Conservation (phyloP, 2,329 filamentous ascomycete genomes). For the Cytospora mali region DNA sequence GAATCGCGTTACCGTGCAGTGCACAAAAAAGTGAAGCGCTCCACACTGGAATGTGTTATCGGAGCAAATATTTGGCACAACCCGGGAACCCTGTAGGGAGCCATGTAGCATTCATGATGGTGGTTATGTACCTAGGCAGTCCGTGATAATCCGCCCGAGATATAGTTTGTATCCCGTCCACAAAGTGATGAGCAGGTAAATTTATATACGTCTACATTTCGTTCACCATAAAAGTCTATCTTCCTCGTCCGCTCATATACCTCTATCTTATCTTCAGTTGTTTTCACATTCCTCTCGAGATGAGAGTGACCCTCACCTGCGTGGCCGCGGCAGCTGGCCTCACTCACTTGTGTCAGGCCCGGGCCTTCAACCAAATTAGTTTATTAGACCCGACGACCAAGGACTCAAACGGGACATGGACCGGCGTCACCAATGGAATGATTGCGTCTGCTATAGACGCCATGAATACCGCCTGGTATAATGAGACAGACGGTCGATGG, state of each 20-base stretch:
- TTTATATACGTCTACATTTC: background rate
- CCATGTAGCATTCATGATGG: background rate
- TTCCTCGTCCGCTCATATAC: background rate
- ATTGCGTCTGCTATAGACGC: conserved; percentile 36
- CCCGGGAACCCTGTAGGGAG: background rate
- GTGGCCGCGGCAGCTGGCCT: conserved; percentile 5
- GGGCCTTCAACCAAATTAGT: background rate
- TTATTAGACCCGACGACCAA: background rate
- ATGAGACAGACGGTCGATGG: conserved; percentile 39
- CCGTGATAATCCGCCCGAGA: background rate
- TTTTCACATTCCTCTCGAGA: background rate
- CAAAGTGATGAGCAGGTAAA: too few relatives aligned
- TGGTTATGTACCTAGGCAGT: background rate
- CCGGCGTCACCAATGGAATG: conserved; percentile 2
- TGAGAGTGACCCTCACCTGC: background rate
- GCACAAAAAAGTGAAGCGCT: background rate
- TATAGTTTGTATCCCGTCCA: background rate
- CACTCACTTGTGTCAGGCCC: background rate
- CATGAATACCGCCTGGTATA: conserved; percentile 42
- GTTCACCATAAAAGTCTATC: background rate
- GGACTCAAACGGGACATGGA: conserved; percentile 8
- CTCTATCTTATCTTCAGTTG: background rate
- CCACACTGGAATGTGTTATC: background rate
- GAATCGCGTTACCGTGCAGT: background rate
- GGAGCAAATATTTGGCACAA: background rate